Base-by-base conservation (phyloP, 306 rosid species). In the Quercus rubra region DNA sequence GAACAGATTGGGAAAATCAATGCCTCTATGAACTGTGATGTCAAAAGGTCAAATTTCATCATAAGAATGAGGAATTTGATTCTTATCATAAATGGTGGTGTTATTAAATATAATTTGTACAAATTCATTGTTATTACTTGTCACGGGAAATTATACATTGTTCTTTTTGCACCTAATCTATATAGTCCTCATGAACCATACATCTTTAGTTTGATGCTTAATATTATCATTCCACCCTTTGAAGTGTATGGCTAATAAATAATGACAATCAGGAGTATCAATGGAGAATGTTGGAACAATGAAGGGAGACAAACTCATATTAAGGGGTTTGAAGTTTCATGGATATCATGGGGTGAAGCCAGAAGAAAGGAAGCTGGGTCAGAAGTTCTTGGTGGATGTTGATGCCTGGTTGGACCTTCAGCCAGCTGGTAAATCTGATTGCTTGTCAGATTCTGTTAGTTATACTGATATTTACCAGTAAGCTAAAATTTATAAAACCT, bases 361-460 rank as follows among this genome's bases (percentile, higher is more conserved):
- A 0, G 91, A 80, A 86, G 99, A 92, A 79, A 95, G 74, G 76
- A 88, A 49, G 31, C 38, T 88, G 61, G 99, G 99, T 25, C 99
- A 95, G 89, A 90, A 88, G 80, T 95, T 95, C 79, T 27, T 87
- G 70, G 84, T 92, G 6, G 98, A 92, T 79, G 74, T 95, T 12
- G 98, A 95, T 87, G 96, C 96, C 80, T 95, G 99, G 99, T 82
- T 92, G 97, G 97, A 95, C 91, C 98, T 92, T 63, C 86, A 68
- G 62, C 74, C 83, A 30, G 91, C 99, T 63, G 97, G 98, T 11
- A 79, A 70, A 64, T 90, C 99, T 52, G 97, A 91, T 79, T 5
- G 73, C 43, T 68, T 92, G 77, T 55, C 90, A n/a, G 90, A 92
- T 71, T 75, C 98, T 3, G 75, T 88, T 75, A 91, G 92, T 62